Evolutionary conservation across 305 asterid species (phyloP).

Genomic region (Withania somnifera): DNA sequence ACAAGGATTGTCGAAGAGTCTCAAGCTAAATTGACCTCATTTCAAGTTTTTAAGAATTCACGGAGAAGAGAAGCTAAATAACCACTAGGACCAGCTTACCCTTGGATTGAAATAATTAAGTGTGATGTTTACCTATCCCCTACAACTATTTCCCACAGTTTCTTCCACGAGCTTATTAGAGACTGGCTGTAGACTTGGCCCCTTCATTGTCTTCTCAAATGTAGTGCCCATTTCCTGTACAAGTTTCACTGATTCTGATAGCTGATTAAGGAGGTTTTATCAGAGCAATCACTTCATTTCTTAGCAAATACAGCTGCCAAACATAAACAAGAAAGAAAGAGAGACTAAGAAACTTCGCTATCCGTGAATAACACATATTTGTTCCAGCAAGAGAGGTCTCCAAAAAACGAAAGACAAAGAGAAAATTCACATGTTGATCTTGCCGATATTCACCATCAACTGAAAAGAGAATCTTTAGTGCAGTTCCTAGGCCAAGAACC

Average conservation of each 20-base stretch:
- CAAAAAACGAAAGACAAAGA: neutral
- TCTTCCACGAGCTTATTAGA: conserved; percentile 24
- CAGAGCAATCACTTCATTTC: conserved; percentile 92
- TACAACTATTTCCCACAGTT: conserved; percentile 25
- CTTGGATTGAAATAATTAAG: neutral
- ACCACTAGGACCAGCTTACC: neutral
- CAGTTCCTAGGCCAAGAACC: conserved; percentile 60
- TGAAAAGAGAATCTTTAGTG: conserved; percentile 65
- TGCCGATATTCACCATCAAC: conserved; percentile 45
- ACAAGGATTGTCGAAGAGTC: no score
- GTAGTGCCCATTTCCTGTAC: conserved; percentile 56
- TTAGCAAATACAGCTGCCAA: conserved; percentile 69
- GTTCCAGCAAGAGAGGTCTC: neutral
- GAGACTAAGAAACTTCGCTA: neutral
- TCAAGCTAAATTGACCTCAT: neutral
- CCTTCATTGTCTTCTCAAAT: conserved; percentile 37
- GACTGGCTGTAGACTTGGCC: conserved; percentile 32
- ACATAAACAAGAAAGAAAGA: neutral
- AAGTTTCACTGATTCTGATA: conserved; percentile 75
- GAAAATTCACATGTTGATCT: conserved; percentile 42
- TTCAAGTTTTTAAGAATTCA: neutral
- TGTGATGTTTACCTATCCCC: conserved; percentile 25
- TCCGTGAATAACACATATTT: neutral
- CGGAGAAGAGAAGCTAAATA: neutral
- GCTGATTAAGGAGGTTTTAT: conserved; percentile 68